Conservation (phyloP, 306 rosid genomes). For the Cyamopsis tetragonoloba region DNA sequence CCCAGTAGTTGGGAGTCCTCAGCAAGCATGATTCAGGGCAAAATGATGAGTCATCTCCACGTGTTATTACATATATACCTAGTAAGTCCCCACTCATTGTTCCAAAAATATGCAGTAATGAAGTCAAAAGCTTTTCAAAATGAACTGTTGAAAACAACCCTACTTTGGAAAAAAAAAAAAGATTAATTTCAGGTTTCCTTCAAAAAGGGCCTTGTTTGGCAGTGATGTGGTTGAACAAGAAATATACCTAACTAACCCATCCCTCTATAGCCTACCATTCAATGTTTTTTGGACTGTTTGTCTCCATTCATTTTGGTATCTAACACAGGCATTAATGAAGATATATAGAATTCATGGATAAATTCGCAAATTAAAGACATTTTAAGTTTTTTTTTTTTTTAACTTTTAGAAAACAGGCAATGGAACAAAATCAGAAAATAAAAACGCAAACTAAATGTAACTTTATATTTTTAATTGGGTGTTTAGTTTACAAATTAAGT, state of each 20-base stretch:
- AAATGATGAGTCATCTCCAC: conserved; percentile 52
- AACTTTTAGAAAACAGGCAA: no score
- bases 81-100: conserved; percentile 20
- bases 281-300: neutral
- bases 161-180: neutral
- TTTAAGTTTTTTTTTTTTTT: no score
- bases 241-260: conserved; percentile 7
- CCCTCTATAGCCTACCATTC: neutral
- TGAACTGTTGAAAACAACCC: conserved; percentile 22
- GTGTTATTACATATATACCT: conserved; percentile 21
- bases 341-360: no score
- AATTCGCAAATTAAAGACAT: no score
- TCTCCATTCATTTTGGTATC: neutral
- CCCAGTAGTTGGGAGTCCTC: neutral
- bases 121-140: conserved; percentile 23
- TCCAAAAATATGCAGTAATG: conserved; percentile 26
- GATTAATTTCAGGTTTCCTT: conserved; percentile 18
- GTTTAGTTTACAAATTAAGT: no score
- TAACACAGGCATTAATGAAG: no score
- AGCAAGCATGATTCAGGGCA: conserved; percentile 16
- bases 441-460: neutral
- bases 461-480: no score
- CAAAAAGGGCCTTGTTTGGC: conserved; percentile 13
- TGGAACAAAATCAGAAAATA: neutral
- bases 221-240: conserved; percentile 23